Base-by-base conservation (phyloP, 1,284 basidiomycete species). In the Leccinum griseonigrum region DNA sequence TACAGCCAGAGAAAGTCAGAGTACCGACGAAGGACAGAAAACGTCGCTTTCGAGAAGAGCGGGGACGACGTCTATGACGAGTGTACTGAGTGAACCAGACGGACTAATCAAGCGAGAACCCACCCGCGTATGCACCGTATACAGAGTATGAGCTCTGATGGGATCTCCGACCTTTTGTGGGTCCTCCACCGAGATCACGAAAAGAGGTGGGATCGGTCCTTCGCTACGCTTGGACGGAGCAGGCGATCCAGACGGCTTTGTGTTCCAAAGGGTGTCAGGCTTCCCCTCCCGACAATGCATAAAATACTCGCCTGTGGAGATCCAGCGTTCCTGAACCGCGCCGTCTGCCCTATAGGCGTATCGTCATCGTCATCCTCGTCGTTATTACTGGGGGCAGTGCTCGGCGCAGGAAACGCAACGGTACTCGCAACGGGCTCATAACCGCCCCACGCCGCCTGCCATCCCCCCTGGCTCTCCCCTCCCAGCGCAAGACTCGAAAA, bases 1-100 rank as follows among this genome's bases (percentile, higher is more conserved):
- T 94, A 97, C 1, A 99, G 78, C 97, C 97, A 99, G 22, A 98
- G 83, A 72, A 99, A 99, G 76, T 99, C 97, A 22, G 92, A 94
- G 76, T 97, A 99, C 26, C 97, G 88, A 18, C 97, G 86, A 7
- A 99, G 85, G 40, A 97, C 95, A 4, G 95, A 95, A 73, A 96
- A 94, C 2, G 87, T 80, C 1, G 88, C 85, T 77, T 92, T 92
- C 63, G 87, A 85, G 77, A 85, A 97, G 50, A 90, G 78, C 0
- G 91, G 87, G 1, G 93, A 95, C 13, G 88, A 91, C 1, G 95
- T 97, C 85, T 94, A 68, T 6, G 34, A 57, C 18, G 29, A 48
- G 57, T 40, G 22, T 11, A 59, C 14, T n/a, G 16, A 59, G 54
- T 58, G 55, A 60, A 31, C 6, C 22, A 6, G 9, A 29, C 11